Conservation (phyloP, 225 moss, liverwort and hornwort species). For the Straminergon stramineum region DNA sequence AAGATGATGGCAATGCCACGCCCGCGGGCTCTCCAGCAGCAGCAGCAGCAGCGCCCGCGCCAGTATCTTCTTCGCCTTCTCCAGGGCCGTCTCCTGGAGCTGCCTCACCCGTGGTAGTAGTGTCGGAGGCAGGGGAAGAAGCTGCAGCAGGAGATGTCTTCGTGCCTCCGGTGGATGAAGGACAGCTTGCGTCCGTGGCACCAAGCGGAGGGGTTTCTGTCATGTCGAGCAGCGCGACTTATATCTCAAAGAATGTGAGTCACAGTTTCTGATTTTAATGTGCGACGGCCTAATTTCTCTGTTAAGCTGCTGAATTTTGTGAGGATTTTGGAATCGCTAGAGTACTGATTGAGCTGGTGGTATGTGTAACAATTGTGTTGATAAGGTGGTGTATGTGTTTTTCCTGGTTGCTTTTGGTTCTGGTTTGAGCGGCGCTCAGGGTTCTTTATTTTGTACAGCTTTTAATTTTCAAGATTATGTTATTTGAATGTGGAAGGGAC, state of each 20-base stretch:
- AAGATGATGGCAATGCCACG: not conserved
- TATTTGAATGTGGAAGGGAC: not conserved
- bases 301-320: not conserved
- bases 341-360: not conserved
- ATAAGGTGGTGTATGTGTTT: not conserved
- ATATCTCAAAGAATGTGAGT: not conserved
- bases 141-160: not conserved
- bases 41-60: not conserved
- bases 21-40: not conserved
- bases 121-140: conserved; percentile 2
- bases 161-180: conserved; percentile 1
- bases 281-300: not conserved
- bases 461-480: not conserved
- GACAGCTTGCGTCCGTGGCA: not conserved
- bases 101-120: not conserved
- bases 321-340: not conserved
- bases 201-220: conserved; percentile 3
- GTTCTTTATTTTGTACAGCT: not conserved
- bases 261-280: not conserved
- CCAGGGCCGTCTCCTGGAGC: not conserved
- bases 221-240: conserved; percentile 22
- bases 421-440: not conserved
- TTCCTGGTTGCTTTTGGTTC: not conserved
- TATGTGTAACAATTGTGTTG: not conserved
- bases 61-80: not conserved